A percentile compares a stretch with the other conserved stretches of the same genome.
Conservation (phyloP, 2,329 filamentous ascomycete species). For the Sordariomycetes sp. region DNA sequence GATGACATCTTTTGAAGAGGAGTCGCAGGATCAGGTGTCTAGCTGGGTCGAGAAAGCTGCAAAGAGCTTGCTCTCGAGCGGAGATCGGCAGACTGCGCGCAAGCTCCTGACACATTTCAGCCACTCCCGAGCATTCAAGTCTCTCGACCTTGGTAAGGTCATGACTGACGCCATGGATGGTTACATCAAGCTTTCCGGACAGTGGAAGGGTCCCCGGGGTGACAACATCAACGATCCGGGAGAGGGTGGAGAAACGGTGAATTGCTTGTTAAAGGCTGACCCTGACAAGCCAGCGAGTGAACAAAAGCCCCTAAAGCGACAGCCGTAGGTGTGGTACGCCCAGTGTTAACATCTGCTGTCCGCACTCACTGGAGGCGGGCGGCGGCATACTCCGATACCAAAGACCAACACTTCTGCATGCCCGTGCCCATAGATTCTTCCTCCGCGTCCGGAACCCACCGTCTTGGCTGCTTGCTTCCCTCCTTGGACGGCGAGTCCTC, state of each 20-base stretch:
- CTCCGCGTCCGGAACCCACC: slow-evolving; percentile 28
- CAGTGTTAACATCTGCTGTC: too few species aligned
- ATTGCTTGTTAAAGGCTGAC: slow-evolving; percentile 19
- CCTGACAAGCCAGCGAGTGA: slow-evolving; percentile 13
- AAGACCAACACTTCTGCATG: slow-evolving; percentile 46
- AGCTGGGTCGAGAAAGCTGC: slow-evolving; percentile 12
- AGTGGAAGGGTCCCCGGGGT: slow-evolving; percentile 13
- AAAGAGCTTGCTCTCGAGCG: slow-evolving; percentile 7
- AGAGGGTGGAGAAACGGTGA: slow-evolving; percentile 21
- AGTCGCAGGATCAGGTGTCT: slow-evolving; percentile 9
- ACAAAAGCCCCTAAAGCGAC: too few species aligned
- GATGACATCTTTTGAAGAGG: slow-evolving; percentile 13
- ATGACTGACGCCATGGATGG: slow-evolving; percentile 12
- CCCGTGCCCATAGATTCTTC: slow-evolving; percentile 47
- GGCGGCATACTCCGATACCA: not conserved
- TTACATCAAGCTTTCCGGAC: slow-evolving; percentile 13
- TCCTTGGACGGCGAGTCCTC: not conserved
- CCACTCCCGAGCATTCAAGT: slow-evolving; percentile 11
- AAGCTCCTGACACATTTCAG: slow-evolving; percentile 13
- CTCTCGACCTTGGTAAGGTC: slow-evolving; percentile 11
- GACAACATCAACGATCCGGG: slow-evolving; percentile 21
- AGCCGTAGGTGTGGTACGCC: too few species aligned
- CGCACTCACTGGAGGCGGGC: too few species aligned
- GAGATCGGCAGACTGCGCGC: slow-evolving; percentile 10
- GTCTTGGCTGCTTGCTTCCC: slow-evolving; percentile 20